Base-by-base conservation (phyloP, 257 asterid species). In the Fraxinus anomala region DNA sequence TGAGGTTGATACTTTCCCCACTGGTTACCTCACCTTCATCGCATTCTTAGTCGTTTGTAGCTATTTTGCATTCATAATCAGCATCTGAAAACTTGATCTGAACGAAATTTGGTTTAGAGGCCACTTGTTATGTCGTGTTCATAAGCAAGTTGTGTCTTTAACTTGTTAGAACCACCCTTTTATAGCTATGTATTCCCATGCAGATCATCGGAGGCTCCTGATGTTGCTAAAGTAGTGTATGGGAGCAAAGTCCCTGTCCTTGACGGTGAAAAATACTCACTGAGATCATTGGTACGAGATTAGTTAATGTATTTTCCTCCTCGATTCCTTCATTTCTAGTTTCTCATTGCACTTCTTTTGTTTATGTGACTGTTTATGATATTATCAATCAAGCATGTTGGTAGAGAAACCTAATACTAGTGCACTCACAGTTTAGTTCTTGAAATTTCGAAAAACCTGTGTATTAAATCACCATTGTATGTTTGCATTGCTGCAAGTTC, bases 231-330 rank as follows among this genome's bases (percentile, higher is more conserved):
- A 77, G 63, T 79, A 65, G 90, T 94, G n/a, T 89, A 92, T 70
- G 98, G 98, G 31, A 92, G 92, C 89, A 79, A 71, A 26, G 94
- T 94, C 30, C 92, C 92, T 2, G 91, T 90, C 78, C 84, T 94
- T n/a, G 85, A 87, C 4, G 95, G 91, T 23, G 98, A 93, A 84
- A 87, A 83, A 51, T 78, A 86, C 9, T 73, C 88, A 1, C 80
- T 88, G 77, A 86, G 98, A 82, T 75, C 92, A 80, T 78, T 90
- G 94, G 97, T 93, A 89, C 1, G 92, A 80, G 16, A 56, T 56
- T 11, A 23, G 9, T 21, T 21, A 36, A 49, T n/a, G 21, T 24
- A n/a, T 42, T 23, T 10, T 66, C 19, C 14, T 39, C 3, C 6
- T 44, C 2, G 23, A 21, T 42, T 11, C 56, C 56, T 47, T 47